phyloP scores from a whole-genome alignment of 257 asterid species.

The Handroanthus guayacan region DNA sequence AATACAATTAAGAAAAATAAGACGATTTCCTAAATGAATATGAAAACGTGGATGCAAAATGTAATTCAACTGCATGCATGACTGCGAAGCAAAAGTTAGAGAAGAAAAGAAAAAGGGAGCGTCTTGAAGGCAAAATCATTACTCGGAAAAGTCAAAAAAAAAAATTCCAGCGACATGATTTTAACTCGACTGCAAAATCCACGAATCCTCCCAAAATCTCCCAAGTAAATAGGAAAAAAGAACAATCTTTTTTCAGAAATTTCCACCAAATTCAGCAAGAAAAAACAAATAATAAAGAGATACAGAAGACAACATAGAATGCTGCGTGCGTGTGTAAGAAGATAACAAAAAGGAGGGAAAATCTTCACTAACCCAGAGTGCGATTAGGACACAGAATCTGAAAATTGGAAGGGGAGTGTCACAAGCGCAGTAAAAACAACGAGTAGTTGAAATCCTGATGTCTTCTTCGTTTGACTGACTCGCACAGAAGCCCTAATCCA shows the following conservation, averaged over 20 bases:
- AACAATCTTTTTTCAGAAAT: neutral
- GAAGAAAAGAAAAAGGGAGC: neutral
- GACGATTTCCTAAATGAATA: neutral
- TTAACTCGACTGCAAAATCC: conserved; percentile 3
- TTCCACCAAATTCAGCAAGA: neutral
- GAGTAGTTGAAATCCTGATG: conserved; percentile 12
- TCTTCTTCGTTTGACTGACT: conserved; percentile 6
- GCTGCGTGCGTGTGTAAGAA: conserved; percentile 17
- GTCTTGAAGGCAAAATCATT: conserved; percentile 7
- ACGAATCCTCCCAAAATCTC: conserved; percentile 10
- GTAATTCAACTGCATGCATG: conserved; percentile 37
- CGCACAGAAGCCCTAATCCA: conserved; percentile 46
- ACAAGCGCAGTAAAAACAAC: neutral
- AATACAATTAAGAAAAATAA: conserved; percentile 6
- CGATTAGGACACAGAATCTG: conserved; percentile 26
- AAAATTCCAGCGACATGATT: conserved; percentile 9
- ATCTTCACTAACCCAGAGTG: conserved; percentile 32
- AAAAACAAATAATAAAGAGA: neutral
- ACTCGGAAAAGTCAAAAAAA: conserved; percentile 20
- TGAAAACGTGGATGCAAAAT: conserved; percentile 7
- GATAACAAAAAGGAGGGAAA: neutral
- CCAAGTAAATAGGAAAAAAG: neutral
- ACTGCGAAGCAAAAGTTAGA: conserved; percentile 1
- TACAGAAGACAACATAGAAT: neutral
- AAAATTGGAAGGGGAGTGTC: conserved; percentile 29